Evolutionary conservation across 148 eudicot genomes (phyloP), one percentile per base, ranked within the genome.

Genomic region (Dysphania ambrosioides): DNA sequence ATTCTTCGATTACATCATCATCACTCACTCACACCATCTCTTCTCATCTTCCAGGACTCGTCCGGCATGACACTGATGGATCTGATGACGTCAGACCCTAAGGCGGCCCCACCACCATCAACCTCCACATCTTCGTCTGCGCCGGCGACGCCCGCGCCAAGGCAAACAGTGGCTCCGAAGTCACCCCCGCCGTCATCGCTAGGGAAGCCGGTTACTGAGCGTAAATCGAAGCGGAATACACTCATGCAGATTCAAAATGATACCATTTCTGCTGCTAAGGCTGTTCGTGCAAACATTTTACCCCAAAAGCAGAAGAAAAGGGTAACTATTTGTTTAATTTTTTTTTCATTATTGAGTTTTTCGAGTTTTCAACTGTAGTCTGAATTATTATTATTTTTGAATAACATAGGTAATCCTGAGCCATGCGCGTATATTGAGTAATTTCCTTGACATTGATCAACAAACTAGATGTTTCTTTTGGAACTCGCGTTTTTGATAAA

Each of bases 191-290:
- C 85, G 10, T 9, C 83, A 10, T 77, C 84, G 56, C 66, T 75
- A 38, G 88, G 83, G 21, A 86, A 79, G 38, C 90, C 91, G 59
- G 66, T 77, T 21, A n/a, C 83, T 21, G 97, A 92, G 72, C 86
- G 88, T 81, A 92, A 84, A 71, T 75, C 91, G 21, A 92, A 86
- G 89, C 85, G 65, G 77, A 86, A 81, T 15, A 86, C 96, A 23
- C 82, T 96, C 56, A 77, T 85, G 90, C 97, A 92, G 94, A 90
- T 92, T 85, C 99, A 92, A 74, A 92, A 86, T 65, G 99, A 96
- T 57, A 93, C 99, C 2, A 85, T 96, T 69, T 96, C 99, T 15
- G 99, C 94, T 74, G 99, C 99, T 8, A 92, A 88, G 59, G 97
- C 99, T 65, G 97, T 90, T 70, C 89, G 97, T 16, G 88, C 90